Evolutionary conservation across 805 yeast genomes (phyloP), one percentile per base, ranked within the genome.

Genomic region (Blastobotrys terrestris): DNA sequence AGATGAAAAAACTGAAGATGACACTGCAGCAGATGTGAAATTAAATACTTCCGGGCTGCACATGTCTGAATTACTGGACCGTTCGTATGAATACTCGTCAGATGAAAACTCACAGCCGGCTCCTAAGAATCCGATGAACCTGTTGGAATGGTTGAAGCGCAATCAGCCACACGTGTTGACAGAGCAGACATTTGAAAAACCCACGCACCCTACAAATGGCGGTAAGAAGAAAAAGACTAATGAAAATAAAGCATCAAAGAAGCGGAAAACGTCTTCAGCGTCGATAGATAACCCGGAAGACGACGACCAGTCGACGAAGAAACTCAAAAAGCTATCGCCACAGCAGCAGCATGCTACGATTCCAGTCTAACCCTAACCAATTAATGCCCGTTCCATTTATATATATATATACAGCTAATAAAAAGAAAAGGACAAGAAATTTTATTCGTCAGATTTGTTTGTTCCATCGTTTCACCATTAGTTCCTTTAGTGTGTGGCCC

Each of bases 121-220:
- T 3, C 46, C 45, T 7, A 39, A 43, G 19, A 55, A 58, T 46
- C 60, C 60, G 3, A 54, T 56, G 57, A 42, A 51, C 31, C 41
- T 55, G 15, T 21, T 49, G 14, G 58, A 58, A 39, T 58, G 61
- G 61, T 50, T 56, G 40, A 53, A 55, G 51, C 39, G 61, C 35
- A 55, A 57, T 46, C 56, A 56, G 44, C 57, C 57, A 13, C 47
- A 46, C 11, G 52, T 54, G 21, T 52, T 54, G 21, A 45, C 44
- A 26, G 47, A 46, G 15, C 42, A 46, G 19, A 26, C 21, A 22
- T 31, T 35, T 43, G 44, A 43, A 42, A 21, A 35, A 41, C 31
- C 51, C 19, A 14, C 45, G 31, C 31, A 7, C n/a, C 19, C 21
- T n/a, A 39, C 22, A n/a, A 46, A 18, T 6, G 31, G 19, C 4